A percentile compares a stretch with the other conserved stretches of the same genome.
phyloP scores from a whole-genome alignment of 352 stramenopile genomes.

The Phytophthora parvispora region DNA sequence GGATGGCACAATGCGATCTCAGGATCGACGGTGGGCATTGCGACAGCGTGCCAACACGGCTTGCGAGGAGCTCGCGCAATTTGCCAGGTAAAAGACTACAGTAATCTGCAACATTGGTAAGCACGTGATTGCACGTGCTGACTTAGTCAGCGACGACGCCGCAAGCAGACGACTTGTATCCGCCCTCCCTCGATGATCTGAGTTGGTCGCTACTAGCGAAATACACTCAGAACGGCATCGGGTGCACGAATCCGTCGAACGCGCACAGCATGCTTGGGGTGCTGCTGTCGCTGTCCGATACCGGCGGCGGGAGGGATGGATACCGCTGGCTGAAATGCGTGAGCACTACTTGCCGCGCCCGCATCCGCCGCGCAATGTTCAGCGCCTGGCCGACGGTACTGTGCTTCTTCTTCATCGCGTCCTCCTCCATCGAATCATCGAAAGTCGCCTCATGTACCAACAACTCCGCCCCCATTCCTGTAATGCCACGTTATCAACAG shows the following conservation, averaged over 20 bases:
- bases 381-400: constrained; percentile 95
- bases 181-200: not conserved
- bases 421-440: constrained; percentile 95
- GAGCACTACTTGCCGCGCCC: constrained; percentile 92
- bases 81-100: not conserved
- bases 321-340: constrained; percentile 97
- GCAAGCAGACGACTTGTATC: not conserved
- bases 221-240: constrained; percentile 32
- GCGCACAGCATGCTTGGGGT: constrained; percentile 35
- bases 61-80: constrained; percentile 12
- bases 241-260: constrained; percentile 50
- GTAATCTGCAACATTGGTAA: not conserved
- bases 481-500: not conserved
- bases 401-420: constrained; percentile 95
- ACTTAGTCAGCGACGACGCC: no score
- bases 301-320: constrained; percentile 57
- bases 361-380: constrained; percentile 71
- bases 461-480: constrained; percentile 69
- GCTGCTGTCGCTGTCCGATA: constrained; percentile 3
- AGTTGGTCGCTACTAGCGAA: constrained; percentile 6
- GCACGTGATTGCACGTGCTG: not conserved
- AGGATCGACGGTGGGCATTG: constrained; percentile 3
- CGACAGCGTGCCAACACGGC: not conserved
- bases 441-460: constrained; percentile 99
- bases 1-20: not conserved